phyloP scores from a whole-genome alignment of 805 yeast genomes.

The Ogataea trehalophila region DNA sequence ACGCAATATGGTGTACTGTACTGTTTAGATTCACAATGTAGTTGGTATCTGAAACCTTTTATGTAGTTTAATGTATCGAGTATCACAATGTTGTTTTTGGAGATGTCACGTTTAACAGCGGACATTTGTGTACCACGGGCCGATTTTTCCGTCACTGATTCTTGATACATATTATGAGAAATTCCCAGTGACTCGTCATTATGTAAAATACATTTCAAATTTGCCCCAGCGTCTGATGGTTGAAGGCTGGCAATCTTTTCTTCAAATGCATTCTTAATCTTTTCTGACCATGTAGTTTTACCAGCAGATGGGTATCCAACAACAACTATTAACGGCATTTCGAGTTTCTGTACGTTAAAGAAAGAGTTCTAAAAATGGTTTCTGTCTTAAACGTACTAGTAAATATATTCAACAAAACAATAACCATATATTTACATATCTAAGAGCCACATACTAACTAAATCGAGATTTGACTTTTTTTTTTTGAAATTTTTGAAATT shows the following conservation, averaged over 20 bases:
- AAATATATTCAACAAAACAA: too few species aligned
- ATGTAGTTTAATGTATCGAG: constrained; percentile 85
- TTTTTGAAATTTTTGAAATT: too few species aligned
- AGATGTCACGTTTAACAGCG: constrained; percentile 79
- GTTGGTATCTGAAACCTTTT: constrained; percentile 92
- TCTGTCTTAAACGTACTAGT: too few species aligned
- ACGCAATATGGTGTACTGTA: constrained; percentile 78
- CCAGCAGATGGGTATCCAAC: constrained; percentile 88
- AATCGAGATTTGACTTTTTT: too few species aligned
- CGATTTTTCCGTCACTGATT: constrained; percentile 71
- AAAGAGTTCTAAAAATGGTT: too few species aligned
- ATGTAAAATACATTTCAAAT: constrained; percentile 61
- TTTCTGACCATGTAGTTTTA: constrained; percentile 67
- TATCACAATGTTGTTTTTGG: constrained; percentile 67
- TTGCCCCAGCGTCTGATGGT: constrained; percentile 44
- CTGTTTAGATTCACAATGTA: constrained; percentile 90
- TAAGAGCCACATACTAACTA: too few species aligned
- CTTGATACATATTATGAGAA: constrained; percentile 59
- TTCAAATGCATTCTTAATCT: constrained; percentile 46
- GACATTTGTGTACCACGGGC: constrained; percentile 82
- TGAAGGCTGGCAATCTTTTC: constrained; percentile 37
- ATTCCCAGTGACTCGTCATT: constrained; percentile 78
- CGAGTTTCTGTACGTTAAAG: neutral
- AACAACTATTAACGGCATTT: constrained; percentile 79
- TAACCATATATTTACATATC: too few species aligned